Evolutionary conservation across 2,329 filamentous ascomycete species (phyloP), one percentile per base, ranked within the genome.

Genomic region (Lasiodiplodia sp.): DNA sequence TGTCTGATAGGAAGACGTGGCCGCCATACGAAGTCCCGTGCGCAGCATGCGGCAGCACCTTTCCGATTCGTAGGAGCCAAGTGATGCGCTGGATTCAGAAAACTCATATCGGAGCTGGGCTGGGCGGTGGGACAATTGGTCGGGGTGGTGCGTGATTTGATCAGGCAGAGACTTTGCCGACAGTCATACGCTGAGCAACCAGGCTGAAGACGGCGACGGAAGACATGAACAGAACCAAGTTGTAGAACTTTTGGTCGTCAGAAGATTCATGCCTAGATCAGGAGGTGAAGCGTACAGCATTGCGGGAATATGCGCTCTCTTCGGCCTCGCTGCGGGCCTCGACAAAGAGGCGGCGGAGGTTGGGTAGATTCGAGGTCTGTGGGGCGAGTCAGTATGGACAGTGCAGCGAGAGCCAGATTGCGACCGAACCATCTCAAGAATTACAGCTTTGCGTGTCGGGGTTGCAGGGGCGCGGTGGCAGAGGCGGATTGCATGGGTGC

Each of bases 191-290:
- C 77, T 99, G 96, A 34, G 95, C 96, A 70, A 96, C 90, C 70
- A 99, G 83, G 78, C 95, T 97, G 83, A 98, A 97, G 70, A 97
- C 89, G 8, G 95, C 94, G 28, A 99, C 92, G 0, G 96, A 97
- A 28, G 94, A 96, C 86, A 99, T 95, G 83, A 98, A 99, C 2
- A 98, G 85, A 0, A 97, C 94, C 0, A 97, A 89, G 76, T 99
- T 98, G 82, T 99, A 99, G 80, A 99, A 99, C 96, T 97, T 75
- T 68, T 25, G 25, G 18, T 68, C 31, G 62, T 63, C 51, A 58
- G 57, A 68, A 31, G 64, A 6, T 31, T 58, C 31, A 44, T 5
- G 2, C 6, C 11, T 31, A 64, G 25, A 31, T n/a, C 21, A 49
- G 31, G 14, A 25, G 28, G 6, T 14, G 11, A 68, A 51, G 81